Base-by-base conservation (phyloP, 805 yeast species). In the Starmerella sirachaensis region DNA sequence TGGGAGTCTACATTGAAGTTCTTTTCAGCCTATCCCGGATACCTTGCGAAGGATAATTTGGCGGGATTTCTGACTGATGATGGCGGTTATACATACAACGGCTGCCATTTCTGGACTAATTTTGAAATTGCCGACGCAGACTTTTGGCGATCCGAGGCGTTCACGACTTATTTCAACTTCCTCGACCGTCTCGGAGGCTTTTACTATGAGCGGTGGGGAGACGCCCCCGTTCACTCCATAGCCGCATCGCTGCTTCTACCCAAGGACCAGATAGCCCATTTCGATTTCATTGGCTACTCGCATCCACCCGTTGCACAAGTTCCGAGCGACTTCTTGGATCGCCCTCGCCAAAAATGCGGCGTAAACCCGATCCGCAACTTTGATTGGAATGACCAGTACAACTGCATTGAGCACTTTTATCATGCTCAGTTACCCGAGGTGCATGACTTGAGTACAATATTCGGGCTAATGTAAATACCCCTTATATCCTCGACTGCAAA, bases 201-300 rank as follows among this genome's bases (percentile, higher is more conserved):
- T 55, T 85, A 75, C 68, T 68, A 70, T 38, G 97, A 88, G 57
- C 63, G 97, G 52, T 88, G 96, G 96, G 97, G 97, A 1, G 97
- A 88, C 65, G 96, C 97, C 0, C 94, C 96, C 0, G 76, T 88
- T 4, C 97, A 88, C 57, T 78, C 95, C 0, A 60, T 88, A 18
- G 96, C 93, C 0, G 72, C 80, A 4, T 88, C 84, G 0, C 66
- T 88, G 69, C 65, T 80, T 51, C 61, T 86, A 29, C 67, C 78
- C 41, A 56, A 75, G 2, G 64, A 71, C 2, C 81, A 86, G 40
- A 62, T 88, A 8, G 96, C 86, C 59, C 88, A 86, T 59, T 86
- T 88, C 61, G 64, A 96, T 46, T 96, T 88, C 54, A 77, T 88
- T 48, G 97, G 96, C 0, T 88, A 88, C 59, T 66, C 72, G 40